phyloP scores from a whole-genome alignment of 2,329 filamentous ascomycete species.

The Beauveria brongniartii region DNA sequence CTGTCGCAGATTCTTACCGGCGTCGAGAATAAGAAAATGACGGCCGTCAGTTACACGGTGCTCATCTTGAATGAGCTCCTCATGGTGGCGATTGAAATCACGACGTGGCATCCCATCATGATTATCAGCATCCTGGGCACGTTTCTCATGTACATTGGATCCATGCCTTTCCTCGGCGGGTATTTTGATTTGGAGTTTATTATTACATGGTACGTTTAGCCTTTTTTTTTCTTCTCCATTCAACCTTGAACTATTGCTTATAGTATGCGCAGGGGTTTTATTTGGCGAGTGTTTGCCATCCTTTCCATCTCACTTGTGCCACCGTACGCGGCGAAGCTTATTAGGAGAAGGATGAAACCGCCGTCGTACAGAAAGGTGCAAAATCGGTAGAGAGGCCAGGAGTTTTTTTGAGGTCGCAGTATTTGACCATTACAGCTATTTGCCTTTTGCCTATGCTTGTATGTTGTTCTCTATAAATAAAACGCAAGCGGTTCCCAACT shows the following conservation, averaged over 20 bases:
- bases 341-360: constrained; percentile 77
- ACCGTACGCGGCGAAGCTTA: constrained; percentile 78
- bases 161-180: constrained; percentile 75
- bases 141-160: constrained; percentile 68
- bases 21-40: constrained; percentile 66
- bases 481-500: not conserved
- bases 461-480: not conserved
- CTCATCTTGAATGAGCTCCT: constrained; percentile 89
- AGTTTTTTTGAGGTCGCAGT: not conserved
- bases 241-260: constrained; percentile 13
- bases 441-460: not conserved
- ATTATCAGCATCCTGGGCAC: constrained; percentile 77
- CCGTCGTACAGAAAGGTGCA: constrained; percentile 93
- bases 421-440: not conserved
- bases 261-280: constrained; percentile 56
- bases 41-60: constrained; percentile 84
- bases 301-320: constrained; percentile 74
- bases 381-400: constrained; percentile 39
- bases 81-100: constrained; percentile 96
- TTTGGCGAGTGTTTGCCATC: constrained; percentile 81
- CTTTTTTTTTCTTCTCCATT: not conserved
- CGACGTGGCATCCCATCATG: constrained; percentile 95
- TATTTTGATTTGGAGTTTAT: constrained; percentile 85
- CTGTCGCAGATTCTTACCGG: constrained; percentile 81
- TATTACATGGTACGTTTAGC: constrained; percentile 50